These are phyloP conservation scores for Sicyos baderoa DNA, from an alignment of 306 rosid species.

Conservation along the genomic window DNA sequence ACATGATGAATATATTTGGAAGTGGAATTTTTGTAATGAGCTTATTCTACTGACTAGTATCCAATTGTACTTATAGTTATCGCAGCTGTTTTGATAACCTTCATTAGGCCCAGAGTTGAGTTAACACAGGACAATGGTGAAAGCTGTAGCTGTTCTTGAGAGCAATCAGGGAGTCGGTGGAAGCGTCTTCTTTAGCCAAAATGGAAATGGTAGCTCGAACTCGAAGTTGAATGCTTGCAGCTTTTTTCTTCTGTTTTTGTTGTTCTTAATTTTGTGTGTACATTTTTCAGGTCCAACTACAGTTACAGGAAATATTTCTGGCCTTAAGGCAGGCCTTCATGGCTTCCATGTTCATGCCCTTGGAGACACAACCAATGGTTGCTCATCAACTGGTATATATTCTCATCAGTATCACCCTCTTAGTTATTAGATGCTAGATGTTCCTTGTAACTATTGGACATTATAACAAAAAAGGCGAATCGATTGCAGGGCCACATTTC, in stretches of 20 bases:
- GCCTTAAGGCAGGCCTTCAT: constrained; percentile 80
- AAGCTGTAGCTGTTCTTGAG: constrained; percentile 83
- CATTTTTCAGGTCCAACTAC: constrained; percentile 19
- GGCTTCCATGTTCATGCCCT: constrained; percentile 93
- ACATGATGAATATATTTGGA: neutral
- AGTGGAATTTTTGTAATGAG: neutral
- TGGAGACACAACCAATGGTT: constrained; percentile 93
- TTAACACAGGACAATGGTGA: constrained; percentile 79
- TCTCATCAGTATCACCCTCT: neutral
- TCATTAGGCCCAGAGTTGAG: constrained; percentile 31
- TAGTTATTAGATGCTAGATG: neutral
- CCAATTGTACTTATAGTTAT: neutral
- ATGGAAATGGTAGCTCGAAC: constrained; percentile 57
- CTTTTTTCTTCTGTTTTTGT: neutral
- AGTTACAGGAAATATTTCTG: constrained; percentile 50
- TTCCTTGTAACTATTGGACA: neutral
- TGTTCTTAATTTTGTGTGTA: neutral
- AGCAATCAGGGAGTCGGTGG: constrained; percentile 61
- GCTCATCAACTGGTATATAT: constrained; percentile 90
- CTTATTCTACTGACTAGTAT: neutral
- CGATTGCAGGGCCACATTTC: constrained; percentile 65
- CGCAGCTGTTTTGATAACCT: neutral
- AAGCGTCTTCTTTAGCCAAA: constrained; percentile 56
- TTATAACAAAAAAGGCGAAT: neutral
- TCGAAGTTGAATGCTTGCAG: neutral